A percentile compares a stretch with the other conserved stretches of the same genome.
These are phyloP conservation scores for Metarhizium rileyi DNA, from an alignment of 2,329 filamentous ascomycete species.

Conservation along the genomic window DNA sequence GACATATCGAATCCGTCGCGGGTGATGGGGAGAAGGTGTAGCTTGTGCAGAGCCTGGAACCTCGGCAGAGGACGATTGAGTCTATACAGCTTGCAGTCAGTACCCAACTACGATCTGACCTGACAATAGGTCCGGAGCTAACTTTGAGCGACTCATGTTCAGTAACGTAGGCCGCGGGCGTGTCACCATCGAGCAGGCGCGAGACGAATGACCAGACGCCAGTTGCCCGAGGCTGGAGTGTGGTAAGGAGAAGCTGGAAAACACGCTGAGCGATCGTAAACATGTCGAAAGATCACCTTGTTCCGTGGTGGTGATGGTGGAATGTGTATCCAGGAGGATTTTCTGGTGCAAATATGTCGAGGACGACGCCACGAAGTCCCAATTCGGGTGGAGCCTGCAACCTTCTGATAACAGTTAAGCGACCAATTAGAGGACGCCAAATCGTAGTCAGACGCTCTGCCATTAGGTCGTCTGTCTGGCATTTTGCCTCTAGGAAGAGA, in stretches of 20 bases:
- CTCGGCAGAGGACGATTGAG: neutral
- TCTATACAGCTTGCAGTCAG: neutral
- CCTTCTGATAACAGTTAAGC: too few species aligned
- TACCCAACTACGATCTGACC: neutral
- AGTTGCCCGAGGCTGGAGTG: neutral
- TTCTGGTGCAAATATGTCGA: too few species aligned
- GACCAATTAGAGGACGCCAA: too few species aligned
- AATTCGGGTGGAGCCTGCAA: too few species aligned
- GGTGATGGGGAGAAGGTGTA: neutral
- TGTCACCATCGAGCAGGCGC: neutral
- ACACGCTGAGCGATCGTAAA: neutral
- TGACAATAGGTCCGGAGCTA: neutral
- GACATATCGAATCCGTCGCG: constrained; percentile 2
- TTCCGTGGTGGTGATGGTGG: too few species aligned
- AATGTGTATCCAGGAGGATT: too few species aligned
- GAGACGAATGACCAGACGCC: neutral
- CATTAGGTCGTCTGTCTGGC: too few species aligned
- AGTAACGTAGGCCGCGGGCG: neutral
- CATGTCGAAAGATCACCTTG: neutral
- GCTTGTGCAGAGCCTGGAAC: neutral
- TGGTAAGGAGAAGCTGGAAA: neutral
- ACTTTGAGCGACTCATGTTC: neutral
- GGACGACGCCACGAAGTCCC: too few species aligned
- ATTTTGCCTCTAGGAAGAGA: too few species aligned
- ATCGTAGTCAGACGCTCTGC: too few species aligned